Conservation (phyloP, 1,284 basidiomycete species). For the Agroathelia rolfsii region DNA sequence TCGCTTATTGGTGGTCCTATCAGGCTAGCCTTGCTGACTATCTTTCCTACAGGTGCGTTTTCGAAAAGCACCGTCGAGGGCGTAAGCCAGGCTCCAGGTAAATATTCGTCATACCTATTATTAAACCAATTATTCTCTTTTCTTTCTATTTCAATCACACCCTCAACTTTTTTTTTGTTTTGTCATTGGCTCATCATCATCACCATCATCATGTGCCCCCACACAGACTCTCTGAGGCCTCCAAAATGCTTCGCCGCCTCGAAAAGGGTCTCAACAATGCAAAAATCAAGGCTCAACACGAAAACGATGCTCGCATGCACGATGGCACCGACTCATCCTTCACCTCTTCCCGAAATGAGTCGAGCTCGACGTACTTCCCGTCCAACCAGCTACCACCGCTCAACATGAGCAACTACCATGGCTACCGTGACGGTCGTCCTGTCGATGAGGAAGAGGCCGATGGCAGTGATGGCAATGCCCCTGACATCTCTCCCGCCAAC, state of each 20-base stretch:
- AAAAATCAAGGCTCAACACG: slow-evolving; percentile 55
- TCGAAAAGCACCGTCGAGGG: slow-evolving; percentile 78
- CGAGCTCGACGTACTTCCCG: slow-evolving; percentile 30
- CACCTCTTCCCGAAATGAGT: slow-evolving; percentile 19
- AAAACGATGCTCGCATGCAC: neutral
- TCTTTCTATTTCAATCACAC: slow-evolving; percentile 8
- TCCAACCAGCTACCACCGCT: slow-evolving; percentile 38
- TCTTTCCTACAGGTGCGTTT: slow-evolving; percentile 47
- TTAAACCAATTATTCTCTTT: slow-evolving; percentile 3
- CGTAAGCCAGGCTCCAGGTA: slow-evolving; percentile 85
- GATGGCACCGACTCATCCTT: slow-evolving; percentile 22
- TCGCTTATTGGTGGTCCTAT: slow-evolving; percentile 10
- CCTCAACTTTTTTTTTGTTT: slow-evolving; percentile 8
- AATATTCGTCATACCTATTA: slow-evolving; percentile 14
- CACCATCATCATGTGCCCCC: too few species aligned
- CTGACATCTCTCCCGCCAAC: slow-evolving; percentile 65
- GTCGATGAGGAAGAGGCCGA: slow-evolving; percentile 51
- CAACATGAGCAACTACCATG: slow-evolving; percentile 28
- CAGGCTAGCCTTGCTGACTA: slow-evolving; percentile 13
- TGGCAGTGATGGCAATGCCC: slow-evolving; percentile 43
- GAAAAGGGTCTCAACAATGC: slow-evolving; percentile 73
- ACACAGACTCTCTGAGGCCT: slow-evolving; percentile 76
- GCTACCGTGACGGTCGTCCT: slow-evolving; percentile 23
- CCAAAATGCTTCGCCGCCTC: slow-evolving; percentile 75
- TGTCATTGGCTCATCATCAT: slow-evolving; percentile 8